Conservation (phyloP, 306 rosid genomes). For the Glycyrrhiza uralensis region DNA sequence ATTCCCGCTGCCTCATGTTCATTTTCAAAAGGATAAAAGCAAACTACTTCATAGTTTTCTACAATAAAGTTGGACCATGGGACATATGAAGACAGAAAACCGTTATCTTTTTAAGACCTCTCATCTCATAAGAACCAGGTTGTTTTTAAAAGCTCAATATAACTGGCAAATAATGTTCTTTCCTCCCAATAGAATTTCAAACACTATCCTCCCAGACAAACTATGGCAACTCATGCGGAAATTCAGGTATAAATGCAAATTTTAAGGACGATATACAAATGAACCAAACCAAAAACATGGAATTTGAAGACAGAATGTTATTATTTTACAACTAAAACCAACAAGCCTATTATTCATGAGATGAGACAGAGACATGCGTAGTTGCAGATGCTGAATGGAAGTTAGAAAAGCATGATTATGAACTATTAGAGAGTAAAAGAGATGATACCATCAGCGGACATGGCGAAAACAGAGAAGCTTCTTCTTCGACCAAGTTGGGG, state of each 20-base stretch:
- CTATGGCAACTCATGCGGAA: neutral
- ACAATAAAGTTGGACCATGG: neutral
- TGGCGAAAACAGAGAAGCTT: conserved; percentile 65
- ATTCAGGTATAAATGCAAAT: neutral
- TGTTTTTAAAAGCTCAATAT: neutral
- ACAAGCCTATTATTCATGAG: neutral
- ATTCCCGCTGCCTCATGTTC: neutral
- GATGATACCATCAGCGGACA: conserved; percentile 73
- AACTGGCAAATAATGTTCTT: neutral
- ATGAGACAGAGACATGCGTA: neutral
- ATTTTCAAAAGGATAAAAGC: conserved; percentile 2
- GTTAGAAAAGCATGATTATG: neutral
- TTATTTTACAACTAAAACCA: neutral
- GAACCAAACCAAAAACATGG: neutral
- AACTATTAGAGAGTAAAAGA: neutral
- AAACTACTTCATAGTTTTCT: neutral
- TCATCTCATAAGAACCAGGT: neutral
- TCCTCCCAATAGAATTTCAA: neutral
- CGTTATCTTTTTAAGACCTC: neutral
- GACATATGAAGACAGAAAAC: neutral
- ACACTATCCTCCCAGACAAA: neutral
- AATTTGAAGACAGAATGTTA: neutral
- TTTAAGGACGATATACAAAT: neutral
- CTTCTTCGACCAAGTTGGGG: conserved; percentile 39
- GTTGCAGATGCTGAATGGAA: neutral